These are phyloP conservation scores for Fraxinus paxiana DNA, from an alignment of 305 asterid species.

Conservation along the genomic window DNA sequence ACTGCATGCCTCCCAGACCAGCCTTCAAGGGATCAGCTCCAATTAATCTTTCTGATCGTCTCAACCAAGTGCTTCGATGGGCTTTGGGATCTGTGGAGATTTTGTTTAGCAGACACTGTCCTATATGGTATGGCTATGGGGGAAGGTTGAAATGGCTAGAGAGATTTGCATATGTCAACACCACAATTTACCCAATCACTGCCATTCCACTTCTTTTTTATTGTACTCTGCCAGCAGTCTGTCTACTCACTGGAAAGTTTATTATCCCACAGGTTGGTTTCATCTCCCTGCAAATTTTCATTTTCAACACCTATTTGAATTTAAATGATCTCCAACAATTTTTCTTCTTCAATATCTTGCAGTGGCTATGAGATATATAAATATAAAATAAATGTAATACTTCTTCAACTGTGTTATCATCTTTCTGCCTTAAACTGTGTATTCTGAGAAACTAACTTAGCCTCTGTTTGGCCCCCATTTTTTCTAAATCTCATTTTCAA, in stretches of 20 bases:
- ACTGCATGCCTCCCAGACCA: slow-evolving; percentile 88
- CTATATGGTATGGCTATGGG: slow-evolving; percentile 84
- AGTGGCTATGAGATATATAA: not conserved
- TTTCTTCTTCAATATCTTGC: not conserved
- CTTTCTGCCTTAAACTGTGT: not conserved
- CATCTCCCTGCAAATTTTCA: not conserved
- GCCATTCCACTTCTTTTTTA: slow-evolving; percentile 77
- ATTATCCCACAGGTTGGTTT: slow-evolving; percentile 82
- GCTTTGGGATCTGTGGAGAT: slow-evolving; percentile 95
- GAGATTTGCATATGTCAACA: slow-evolving; percentile 86
- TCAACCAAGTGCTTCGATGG: slow-evolving; percentile 98
- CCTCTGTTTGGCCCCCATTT: not conserved
- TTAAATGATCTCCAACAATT: not conserved
- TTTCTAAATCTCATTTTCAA: not conserved
- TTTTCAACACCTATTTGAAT: not conserved
- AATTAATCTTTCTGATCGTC: slow-evolving; percentile 91
- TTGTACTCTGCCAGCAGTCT: slow-evolving; percentile 87
- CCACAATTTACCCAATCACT: slow-evolving; percentile 88
- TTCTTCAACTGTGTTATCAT: not conserved
- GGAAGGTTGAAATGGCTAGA: slow-evolving; percentile 92
- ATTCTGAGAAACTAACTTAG: not conserved
- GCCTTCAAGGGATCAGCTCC: slow-evolving; percentile 99
- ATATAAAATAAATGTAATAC: not conserved
- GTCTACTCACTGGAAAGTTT: slow-evolving; percentile 85
- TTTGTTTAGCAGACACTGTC: slow-evolving; percentile 89